phyloP scores from a whole-genome alignment of 768 basidiomycete species.

The Cyclocybe cylindracea region DNA sequence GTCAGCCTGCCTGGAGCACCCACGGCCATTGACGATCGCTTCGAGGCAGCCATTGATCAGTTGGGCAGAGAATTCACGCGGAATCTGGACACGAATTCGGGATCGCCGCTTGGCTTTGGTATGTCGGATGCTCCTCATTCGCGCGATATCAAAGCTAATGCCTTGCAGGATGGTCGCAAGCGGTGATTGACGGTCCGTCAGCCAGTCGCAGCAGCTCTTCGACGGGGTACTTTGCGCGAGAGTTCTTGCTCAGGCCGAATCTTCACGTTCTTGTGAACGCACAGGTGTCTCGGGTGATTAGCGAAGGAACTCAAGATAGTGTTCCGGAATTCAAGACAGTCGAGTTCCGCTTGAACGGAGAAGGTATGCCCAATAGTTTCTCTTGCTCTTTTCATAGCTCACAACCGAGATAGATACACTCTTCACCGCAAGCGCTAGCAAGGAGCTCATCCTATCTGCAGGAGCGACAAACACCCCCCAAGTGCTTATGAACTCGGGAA shows the following conservation, averaged over 20 bases:
- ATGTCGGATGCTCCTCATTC: conserved; percentile 2
- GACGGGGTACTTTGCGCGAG: conserved; percentile 26
- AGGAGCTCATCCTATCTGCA: conserved; percentile 36
- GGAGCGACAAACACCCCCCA: conserved; percentile 33
- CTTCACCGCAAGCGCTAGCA: conserved; percentile 21
- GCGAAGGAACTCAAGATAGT: conserved; percentile 3
- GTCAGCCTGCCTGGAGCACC: conserved; percentile 28
- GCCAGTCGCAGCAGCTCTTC: conserved; percentile 31
- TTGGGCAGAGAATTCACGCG: conserved; percentile 32
- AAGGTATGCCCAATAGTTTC: not conserved
- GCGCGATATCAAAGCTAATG: conserved; percentile 10
- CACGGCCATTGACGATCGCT: conserved; percentile 22
- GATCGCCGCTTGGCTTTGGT: conserved; percentile 29
- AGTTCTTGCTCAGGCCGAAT: conserved; percentile 25
- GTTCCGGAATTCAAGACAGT: conserved; percentile 1
- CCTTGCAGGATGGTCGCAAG: conserved; percentile 16
- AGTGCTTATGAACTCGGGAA: conserved; percentile 33
- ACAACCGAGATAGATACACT: not conserved
- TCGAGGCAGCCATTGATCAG: conserved; percentile 32
- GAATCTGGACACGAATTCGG: conserved; percentile 28
- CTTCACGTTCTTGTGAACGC: conserved; percentile 31
- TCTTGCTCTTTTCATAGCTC: not conserved
- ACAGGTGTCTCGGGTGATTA: conserved; percentile 23
- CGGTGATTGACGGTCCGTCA: conserved; percentile 17
- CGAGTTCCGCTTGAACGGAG: conserved; percentile 5